Evolutionary conservation across 2,329 filamentous ascomycete species (phyloP).

Genomic region (Scleromitrula shiraiana): DNA sequence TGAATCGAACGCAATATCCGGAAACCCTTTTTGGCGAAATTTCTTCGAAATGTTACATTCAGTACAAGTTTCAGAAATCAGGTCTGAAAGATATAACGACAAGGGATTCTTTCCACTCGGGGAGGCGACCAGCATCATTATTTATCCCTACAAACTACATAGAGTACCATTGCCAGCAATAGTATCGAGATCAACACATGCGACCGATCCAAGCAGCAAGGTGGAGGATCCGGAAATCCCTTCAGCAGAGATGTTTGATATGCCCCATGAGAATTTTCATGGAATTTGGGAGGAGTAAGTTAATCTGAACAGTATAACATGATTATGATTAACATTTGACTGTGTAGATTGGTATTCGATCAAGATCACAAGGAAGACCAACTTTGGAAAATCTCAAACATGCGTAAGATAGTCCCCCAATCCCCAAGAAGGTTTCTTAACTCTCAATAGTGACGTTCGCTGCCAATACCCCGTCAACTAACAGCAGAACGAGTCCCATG

Average conservation of each 20-base stretch:
- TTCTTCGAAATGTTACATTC: no score
- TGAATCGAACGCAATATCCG: no score
- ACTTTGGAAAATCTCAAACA: constrained; percentile 26
- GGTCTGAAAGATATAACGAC: no score
- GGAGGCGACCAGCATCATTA: no score
- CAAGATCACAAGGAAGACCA: constrained; percentile 24
- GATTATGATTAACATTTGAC: neutral
- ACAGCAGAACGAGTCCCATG: constrained; percentile 83
- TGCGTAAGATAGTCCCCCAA: constrained; percentile 15
- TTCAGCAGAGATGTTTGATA: constrained; percentile 18
- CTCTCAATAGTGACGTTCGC: constrained; percentile 18
- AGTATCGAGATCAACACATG: neutral
- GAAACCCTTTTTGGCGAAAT: no score
- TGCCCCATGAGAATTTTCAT: constrained; percentile 24
- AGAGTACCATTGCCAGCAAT: no score
- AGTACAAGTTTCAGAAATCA: no score
- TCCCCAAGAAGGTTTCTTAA: neutral
- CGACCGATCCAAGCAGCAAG: no score
- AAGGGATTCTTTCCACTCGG: no score
- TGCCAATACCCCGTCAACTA: constrained; percentile 46
- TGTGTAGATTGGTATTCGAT: constrained; percentile 29
- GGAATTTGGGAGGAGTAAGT: constrained; percentile 24
- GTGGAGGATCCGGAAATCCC: constrained; percentile 11
- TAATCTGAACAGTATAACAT: no score
- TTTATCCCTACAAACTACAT: no score